Percentiles rank a stretch among this genome's conserved stretches.
These are phyloP conservation scores for Barnettozyma populi DNA, from an alignment of 805 yeast genomes.

Conservation along the genomic window DNA sequence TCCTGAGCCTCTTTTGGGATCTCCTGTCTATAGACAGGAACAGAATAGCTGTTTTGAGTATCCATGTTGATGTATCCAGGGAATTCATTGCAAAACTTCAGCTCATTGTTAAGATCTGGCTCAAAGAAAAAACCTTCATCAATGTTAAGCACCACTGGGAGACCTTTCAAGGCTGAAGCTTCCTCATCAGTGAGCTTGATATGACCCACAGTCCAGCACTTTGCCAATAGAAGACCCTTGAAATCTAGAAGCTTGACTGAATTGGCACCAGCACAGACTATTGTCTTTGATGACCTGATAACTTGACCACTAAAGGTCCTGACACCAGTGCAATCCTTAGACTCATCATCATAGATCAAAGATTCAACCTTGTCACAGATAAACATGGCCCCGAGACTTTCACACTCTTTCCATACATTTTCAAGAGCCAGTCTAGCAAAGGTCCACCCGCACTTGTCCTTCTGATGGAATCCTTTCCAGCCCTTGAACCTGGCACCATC, in stretches of 20 bases:
- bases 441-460: conserved; percentile 33
- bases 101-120: conserved; percentile 31
- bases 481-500: conserved; percentile 13
- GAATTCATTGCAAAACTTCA: conserved; percentile 36
- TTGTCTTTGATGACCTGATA: conserved; percentile 24
- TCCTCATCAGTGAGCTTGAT: conserved; percentile 31
- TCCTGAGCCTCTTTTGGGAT: conserved; percentile 31
- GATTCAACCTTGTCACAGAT: conserved; percentile 13
- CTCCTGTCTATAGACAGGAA: conserved; percentile 27
- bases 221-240: conserved; percentile 32
- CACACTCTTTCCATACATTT: conserved; percentile 25
- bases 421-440: conserved; percentile 30
- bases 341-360: conserved; percentile 18
- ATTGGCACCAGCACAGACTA: conserved; percentile 38
- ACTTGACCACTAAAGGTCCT: conserved; percentile 25
- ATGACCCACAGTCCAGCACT: conserved; percentile 39
- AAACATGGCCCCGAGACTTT: conserved; percentile 29
- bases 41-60: conserved; percentile 14
- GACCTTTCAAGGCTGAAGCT: conserved; percentile 25
- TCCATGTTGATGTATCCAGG: conserved; percentile 32
- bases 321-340: conserved; percentile 26
- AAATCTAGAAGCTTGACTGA: conserved; percentile 31
- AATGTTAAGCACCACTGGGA: conserved; percentile 33
- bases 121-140: conserved; percentile 40
- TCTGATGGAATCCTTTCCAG: conserved; percentile 31